Conservation (phyloP, 371 early-diverging fungal genomes). For the Rhizopus arrhizus region DNA sequence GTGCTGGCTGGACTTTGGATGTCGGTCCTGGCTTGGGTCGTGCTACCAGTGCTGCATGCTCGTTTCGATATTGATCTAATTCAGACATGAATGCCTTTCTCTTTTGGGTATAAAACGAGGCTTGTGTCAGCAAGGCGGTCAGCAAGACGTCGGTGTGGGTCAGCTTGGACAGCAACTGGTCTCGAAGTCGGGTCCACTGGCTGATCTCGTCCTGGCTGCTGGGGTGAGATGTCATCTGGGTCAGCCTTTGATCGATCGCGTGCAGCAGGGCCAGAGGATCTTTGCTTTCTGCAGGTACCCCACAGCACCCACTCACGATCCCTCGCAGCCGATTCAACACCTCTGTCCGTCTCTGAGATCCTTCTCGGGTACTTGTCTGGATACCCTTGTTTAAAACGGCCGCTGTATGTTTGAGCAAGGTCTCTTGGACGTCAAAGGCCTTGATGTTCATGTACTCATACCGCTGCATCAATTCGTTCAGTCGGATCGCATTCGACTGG, state of each 20-base stretch:
- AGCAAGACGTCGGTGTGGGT: background rate
- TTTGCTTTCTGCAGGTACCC: background rate
- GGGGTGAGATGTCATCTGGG: background rate
- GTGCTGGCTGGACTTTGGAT: slow-evolving; percentile 3
- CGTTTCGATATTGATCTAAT: slow-evolving; percentile 23
- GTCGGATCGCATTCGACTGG: slow-evolving; percentile 56
- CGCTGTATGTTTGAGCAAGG: slow-evolving; percentile 69
- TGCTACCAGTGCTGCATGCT: slow-evolving; percentile 20
- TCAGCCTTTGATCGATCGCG: background rate
- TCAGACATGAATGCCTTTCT: slow-evolving; percentile 27
- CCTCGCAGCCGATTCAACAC: background rate
- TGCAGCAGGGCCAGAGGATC: background rate
- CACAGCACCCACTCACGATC: background rate
- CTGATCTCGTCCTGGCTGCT: no score
- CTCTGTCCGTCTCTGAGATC: background rate
- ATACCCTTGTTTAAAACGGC: slow-evolving; percentile 58
- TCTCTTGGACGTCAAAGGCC: slow-evolving; percentile 62
- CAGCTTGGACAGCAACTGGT: background rate
- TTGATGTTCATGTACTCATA: slow-evolving; percentile 62
- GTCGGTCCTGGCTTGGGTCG: background rate
- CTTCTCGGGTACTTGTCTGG: slow-evolving; percentile 11
- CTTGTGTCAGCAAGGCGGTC: slow-evolving; percentile 26
- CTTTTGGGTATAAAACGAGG: slow-evolving; percentile 19
- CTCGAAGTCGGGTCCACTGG: background rate
- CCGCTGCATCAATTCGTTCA: slow-evolving; percentile 66